A percentile compares a stretch with the other conserved stretches of the same genome.
phyloP scores from a whole-genome alignment of 2,329 filamentous ascomycete species.

The Trichoderma arundinaceum region DNA sequence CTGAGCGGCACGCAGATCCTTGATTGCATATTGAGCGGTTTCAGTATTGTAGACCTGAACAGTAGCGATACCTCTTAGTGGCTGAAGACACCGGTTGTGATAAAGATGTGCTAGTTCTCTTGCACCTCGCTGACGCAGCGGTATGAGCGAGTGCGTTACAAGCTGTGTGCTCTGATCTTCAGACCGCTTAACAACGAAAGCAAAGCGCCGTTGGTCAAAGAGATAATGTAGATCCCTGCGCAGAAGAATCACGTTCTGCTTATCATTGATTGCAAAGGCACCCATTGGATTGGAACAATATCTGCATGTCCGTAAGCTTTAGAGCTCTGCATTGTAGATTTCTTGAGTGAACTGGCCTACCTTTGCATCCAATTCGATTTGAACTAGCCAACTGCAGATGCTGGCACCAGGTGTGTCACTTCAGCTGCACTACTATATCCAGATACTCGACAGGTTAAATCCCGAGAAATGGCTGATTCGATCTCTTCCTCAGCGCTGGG shows the following conservation, averaged over 20 bases:
- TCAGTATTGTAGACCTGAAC: background rate
- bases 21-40: background rate
- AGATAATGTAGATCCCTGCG: conserved; percentile 13
- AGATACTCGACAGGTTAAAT: conserved; percentile 8
- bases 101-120: conserved; percentile 10
- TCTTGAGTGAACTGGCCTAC: background rate
- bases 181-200: background rate
- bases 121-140: background rate
- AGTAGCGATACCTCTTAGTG: background rate
- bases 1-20: background rate
- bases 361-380: conserved; percentile 5
- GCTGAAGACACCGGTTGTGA: conserved; percentile 1
- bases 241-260: conserved; percentile 7
- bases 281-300: conserved; percentile 4
- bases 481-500: background rate
- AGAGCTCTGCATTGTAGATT: background rate
- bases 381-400: conserved; percentile 8
- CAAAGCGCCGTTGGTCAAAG: conserved; percentile 15
- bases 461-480: background rate
- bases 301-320: background rate
- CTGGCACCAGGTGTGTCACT: conserved; percentile 7
- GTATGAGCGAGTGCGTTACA: background rate
- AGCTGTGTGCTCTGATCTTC: background rate
- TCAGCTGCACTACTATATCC: background rate
- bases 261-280: conserved; percentile 7